phyloP scores from a whole-genome alignment of 1,284 basidiomycete species.

The Hemileia vastatrix region DNA sequence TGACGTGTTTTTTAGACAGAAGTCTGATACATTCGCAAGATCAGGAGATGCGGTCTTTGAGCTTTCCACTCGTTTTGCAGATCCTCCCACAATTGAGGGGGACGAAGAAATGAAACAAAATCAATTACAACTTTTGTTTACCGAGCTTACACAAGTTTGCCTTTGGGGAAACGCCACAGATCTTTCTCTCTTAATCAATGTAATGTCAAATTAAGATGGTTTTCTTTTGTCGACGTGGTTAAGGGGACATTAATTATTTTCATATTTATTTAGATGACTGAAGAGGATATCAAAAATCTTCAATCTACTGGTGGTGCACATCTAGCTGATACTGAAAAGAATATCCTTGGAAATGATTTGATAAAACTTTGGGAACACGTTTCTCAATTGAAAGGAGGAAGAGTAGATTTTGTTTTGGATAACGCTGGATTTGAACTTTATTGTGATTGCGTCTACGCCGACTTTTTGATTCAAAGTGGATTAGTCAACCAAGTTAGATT shows the following conservation, averaged over 20 bases:
- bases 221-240: no score
- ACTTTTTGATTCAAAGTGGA: conserved; percentile 83
- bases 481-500: conserved; percentile 76
- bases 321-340: conserved; percentile 90
- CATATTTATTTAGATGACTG: conserved; percentile 81
- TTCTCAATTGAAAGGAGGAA: conserved; percentile 60
- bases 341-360: conserved; percentile 80
- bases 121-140: conserved; percentile 79
- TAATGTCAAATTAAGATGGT: no score
- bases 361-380: conserved; percentile 71
- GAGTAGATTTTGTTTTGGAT: conserved; percentile 74
- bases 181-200: conserved; percentile 83
- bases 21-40: conserved; percentile 89
- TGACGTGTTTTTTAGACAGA: conserved; percentile 48
- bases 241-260: not conserved
- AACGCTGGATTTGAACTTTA: conserved; percentile 91
- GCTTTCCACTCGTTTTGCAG: conserved; percentile 80
- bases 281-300: conserved; percentile 95
- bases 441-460: conserved; percentile 93
- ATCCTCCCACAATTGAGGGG: conserved; percentile 61
- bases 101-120: conserved; percentile 57
- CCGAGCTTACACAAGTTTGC: conserved; percentile 91
- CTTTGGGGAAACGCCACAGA: conserved; percentile 97
- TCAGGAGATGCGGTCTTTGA: conserved; percentile 89
- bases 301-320: conserved; percentile 94